Base-by-base conservation (phyloP, 345 rosid genomes). In the Populus nigra region DNA sequence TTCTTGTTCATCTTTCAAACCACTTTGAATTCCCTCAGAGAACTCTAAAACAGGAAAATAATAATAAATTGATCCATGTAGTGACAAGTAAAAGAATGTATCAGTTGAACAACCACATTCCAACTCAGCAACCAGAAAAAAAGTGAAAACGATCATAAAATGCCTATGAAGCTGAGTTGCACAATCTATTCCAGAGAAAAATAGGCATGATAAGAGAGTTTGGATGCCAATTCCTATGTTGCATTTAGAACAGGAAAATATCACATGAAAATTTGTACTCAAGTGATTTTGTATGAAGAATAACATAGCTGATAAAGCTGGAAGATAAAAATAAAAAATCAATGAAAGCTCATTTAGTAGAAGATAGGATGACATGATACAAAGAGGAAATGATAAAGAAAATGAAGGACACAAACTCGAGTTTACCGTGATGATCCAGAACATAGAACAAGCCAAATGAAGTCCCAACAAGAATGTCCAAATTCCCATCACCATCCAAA, bases 401-500 rank as follows among this genome's bases (percentile, higher is more conserved):
- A 53, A 75, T 39, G 12, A 29, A 49, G 45, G 36, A 65, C 8
- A 23, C 71, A 62, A 73, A 23, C 50, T 80, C 47, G 78, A 78
- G 27, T 79, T 85, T 89, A 96, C 99, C 99, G 78, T 81, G 94
- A 82, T 96, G 99, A 89, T 96, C 99, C 84, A 96, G 77, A 79
- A 91, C 96, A 85, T 96, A 96, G 83, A 96, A 94, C 84, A 94
- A 84, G 80, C 99, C 99, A 86, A 85, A 94, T 39, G 98, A 96
- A 76, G 98, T 96, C 78, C 99, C 99, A 31, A 94, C 94, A 80
- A 94, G 96, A 76, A 96, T 92, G 85, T 96, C 99, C 92, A 96
- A 82, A 80, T 94, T 87, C 63, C 99, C 99, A 89, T 96, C 98
- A 35, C 98, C 98, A 86, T 96, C 98, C 93, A 96, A 91, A 88